Evolutionary conservation across 768 basidiomycete genomes (phyloP).

Genomic region (Gelatoporia subvermispora): DNA sequence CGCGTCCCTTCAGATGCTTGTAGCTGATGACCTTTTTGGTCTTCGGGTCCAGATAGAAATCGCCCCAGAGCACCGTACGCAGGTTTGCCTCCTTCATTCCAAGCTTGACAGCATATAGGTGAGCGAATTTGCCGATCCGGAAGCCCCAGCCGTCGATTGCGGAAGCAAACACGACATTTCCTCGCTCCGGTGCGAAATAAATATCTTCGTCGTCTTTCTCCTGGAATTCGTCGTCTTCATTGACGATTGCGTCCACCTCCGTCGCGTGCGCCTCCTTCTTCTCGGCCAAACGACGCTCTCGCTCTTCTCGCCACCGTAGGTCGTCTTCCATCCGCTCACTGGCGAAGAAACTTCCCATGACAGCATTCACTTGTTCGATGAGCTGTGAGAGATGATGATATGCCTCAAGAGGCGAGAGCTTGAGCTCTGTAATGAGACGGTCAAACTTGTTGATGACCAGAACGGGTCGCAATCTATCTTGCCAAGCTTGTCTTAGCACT

Average conservation of each 20-base stretch:
- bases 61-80: constrained; percentile 89
- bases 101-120: constrained; percentile 85
- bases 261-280: constrained; percentile 71
- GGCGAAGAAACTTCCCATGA: constrained; percentile 96
- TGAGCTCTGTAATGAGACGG: constrained; percentile 89
- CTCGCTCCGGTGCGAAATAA: constrained; percentile 92
- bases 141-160: constrained; percentile 99
- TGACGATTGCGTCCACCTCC: constrained; percentile 41
- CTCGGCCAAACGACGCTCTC: constrained; percentile 72
- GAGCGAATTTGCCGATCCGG: constrained; percentile 87
- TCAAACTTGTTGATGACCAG: constrained; percentile 98
- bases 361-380: constrained; percentile 96
- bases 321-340: constrained; percentile 97
- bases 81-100: constrained; percentile 87
- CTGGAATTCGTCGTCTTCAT: constrained; percentile 69
- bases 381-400: constrained; percentile 91
- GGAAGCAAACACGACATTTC: constrained; percentile 94
- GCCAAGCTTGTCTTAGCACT: constrained; percentile 92
- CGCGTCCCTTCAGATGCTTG: constrained; percentile 83
- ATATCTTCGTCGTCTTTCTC: constrained; percentile 98
- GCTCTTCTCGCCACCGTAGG: constrained; percentile 87
- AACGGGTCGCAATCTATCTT: constrained; percentile 81
- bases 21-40: constrained; percentile 88
- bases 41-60: constrained; percentile 95
- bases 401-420: constrained; percentile 85